Conservation (phyloP, 805 yeast species). For the Metschnikowia cubensis region DNA sequence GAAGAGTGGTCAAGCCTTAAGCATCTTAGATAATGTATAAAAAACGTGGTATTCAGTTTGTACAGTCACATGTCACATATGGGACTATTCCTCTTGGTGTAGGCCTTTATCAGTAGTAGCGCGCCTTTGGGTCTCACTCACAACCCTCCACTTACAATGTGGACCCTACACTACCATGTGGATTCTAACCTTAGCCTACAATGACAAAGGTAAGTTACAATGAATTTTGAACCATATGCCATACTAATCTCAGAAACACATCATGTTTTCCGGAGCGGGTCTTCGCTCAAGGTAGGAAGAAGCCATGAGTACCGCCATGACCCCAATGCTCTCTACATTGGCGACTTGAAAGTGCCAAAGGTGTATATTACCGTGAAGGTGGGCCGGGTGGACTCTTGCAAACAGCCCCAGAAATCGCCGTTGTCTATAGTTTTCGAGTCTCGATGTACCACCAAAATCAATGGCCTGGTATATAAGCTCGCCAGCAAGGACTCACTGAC, state of each 20-base stretch:
- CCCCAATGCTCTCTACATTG: slow-evolving; percentile 22
- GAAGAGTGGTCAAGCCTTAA: slow-evolving; percentile 13
- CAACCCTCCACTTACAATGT: not conserved
- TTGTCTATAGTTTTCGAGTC: slow-evolving; percentile 24
- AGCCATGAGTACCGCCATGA: slow-evolving; percentile 21
- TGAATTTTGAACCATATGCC: slow-evolving; percentile 8
- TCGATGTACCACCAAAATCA: slow-evolving; percentile 28
- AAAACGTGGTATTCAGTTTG: not conserved
- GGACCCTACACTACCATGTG: slow-evolving; percentile 12
- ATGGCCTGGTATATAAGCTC: slow-evolving; percentile 23
- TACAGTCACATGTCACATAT: too few species aligned
- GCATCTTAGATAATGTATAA: not conserved
- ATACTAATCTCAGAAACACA: slow-evolving; percentile 19
- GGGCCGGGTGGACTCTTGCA: not conserved
- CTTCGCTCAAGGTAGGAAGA: slow-evolving; percentile 24
- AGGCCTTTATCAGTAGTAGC: not conserved
- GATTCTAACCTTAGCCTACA: slow-evolving; percentile 12
- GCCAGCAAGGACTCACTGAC: slow-evolving; percentile 12
- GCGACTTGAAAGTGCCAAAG: slow-evolving; percentile 30
- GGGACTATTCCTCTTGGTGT: too few species aligned
- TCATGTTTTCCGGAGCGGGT: slow-evolving; percentile 11
- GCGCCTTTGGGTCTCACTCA: not conserved
- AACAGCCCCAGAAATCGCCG: slow-evolving; percentile 12
- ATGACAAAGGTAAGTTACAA: slow-evolving; percentile 17
- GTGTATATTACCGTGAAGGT: slow-evolving; percentile 23